A percentile compares a stretch with the other conserved stretches of the same genome.
Conservation (phyloP, 1,284 basidiomycete genomes). For the Heterobasidion parviporum region DNA sequence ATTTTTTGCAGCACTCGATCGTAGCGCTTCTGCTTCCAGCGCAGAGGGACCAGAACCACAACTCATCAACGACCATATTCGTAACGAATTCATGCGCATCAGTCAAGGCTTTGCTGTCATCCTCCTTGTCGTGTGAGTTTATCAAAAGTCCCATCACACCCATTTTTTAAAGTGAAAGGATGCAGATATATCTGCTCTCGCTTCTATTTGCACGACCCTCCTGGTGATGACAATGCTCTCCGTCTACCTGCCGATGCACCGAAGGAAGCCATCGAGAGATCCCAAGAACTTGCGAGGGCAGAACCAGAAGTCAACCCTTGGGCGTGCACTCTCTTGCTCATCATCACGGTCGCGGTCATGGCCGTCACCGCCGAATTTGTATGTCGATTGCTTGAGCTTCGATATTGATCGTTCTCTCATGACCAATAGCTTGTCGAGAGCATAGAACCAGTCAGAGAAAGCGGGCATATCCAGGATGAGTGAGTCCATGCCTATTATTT, state of each 20-base stretch:
- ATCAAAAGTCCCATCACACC: background rate
- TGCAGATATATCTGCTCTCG: constrained; percentile 54
- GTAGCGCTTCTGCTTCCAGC: constrained; percentile 20
- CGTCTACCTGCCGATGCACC: constrained; percentile 35
- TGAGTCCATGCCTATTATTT: constrained; percentile 18
- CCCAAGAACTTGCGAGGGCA: constrained; percentile 28
- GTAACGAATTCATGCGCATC: constrained; percentile 42
- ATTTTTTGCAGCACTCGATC: constrained; percentile 55
- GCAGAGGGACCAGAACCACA: constrained; percentile 13
- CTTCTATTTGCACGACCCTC: constrained; percentile 60
- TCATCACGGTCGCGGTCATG: constrained; percentile 48
- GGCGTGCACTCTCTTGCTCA: constrained; percentile 45
- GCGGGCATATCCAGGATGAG: constrained; percentile 37
- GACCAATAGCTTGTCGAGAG: constrained; percentile 47
- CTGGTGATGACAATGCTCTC: constrained; percentile 45
- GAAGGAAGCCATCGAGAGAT: constrained; percentile 29
- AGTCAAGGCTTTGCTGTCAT: constrained; percentile 56
- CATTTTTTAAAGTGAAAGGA: background rate
- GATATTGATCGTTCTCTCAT: background rate
- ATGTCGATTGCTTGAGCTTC: constrained; percentile 13
- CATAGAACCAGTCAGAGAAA: constrained; percentile 43
- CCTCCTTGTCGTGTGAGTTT: constrained; percentile 46
- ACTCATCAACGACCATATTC: constrained; percentile 31
- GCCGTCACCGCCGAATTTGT: constrained; percentile 64
- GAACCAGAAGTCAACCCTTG: constrained; percentile 55